Conservation (phyloP, 768 basidiomycete genomes). For the Phaeotremella fagi region DNA sequence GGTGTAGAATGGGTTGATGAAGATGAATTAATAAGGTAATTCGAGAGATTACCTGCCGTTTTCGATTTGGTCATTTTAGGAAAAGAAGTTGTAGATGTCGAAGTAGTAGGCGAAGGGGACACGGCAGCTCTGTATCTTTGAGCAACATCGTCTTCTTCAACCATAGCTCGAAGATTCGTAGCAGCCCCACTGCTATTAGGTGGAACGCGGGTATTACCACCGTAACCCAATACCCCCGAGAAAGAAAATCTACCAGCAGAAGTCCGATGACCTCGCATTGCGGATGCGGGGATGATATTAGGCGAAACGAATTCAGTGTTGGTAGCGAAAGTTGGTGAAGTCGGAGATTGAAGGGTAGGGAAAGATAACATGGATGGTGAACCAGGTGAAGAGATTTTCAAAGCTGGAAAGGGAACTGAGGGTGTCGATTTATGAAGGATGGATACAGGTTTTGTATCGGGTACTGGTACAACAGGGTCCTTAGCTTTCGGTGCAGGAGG, state of each 20-base stretch:
- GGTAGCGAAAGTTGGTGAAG: constrained; percentile 27
- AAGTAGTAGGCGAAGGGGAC: background rate
- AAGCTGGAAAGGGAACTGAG: constrained; percentile 8
- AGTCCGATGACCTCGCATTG: constrained; percentile 17
- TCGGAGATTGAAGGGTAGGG: constrained; percentile 30
- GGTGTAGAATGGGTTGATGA: background rate
- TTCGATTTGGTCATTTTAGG: background rate
- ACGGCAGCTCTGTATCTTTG: background rate
- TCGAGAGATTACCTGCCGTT: background rate
- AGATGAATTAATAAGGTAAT: background rate
- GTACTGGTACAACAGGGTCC: background rate
- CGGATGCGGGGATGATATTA: constrained; percentile 22
- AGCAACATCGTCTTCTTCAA: constrained; percentile 22
- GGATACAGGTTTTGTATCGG: background rate
- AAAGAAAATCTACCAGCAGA: constrained; percentile 39
- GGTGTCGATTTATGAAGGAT: background rate
- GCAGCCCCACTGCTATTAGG: constrained; percentile 22
- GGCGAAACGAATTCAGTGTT: constrained; percentile 31
- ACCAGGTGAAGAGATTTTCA: constrained; percentile 21
- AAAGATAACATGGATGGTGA: constrained; percentile 28
- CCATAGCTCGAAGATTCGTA: constrained; percentile 23
- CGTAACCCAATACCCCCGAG: constrained; percentile 34
- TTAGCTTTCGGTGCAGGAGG: background rate
- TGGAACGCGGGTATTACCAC: constrained; percentile 1
- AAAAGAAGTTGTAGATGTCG: background rate